Base-by-base conservation (phyloP, 129 eudicot species). In the Sambucus nigra region DNA sequence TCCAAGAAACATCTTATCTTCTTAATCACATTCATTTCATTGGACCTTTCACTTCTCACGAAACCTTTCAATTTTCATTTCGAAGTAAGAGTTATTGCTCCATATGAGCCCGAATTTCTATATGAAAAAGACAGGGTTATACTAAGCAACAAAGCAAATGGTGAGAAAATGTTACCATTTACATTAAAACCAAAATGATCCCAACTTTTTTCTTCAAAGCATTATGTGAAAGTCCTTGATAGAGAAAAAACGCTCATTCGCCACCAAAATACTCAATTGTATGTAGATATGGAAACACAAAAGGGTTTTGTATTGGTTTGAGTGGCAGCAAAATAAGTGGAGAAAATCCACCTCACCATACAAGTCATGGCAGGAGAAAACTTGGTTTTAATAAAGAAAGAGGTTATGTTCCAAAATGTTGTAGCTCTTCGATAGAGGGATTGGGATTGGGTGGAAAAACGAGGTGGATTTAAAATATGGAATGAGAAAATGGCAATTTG, bases 171-270 rank as follows among this genome's bases (percentile, higher is more conserved):
- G n/a, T n/a, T n/a, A n/a, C n/a, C n/a, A n/a, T n/a, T n/a, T n/a
- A n/a, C n/a, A n/a, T n/a, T n/a, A n/a, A n/a, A n/a, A n/a, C n/a
- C n/a, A n/a, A n/a, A n/a, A n/a, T n/a, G n/a, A n/a, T n/a, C n/a
- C n/a, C n/a, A n/a, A n/a, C n/a, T n/a, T n/a, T n/a, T n/a, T n/a
- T n/a, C n/a, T n/a, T n/a, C n/a, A n/a, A n/a, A n/a, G n/a, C n/a
- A n/a, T n/a, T n/a, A n/a, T n/a, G n/a, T n/a, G n/a, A n/a, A n/a
- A n/a, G n/a, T n/a, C n/a, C n/a, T n/a, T n/a, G n/a, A n/a, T n/a
- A n/a, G n/a, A n/a, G n/a, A n/a, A n/a, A n/a, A n/a, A 66, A 60
- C 73, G 79, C 59, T 67, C 44, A 51, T 50, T 47, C 61, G 67
- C 68, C 61, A 55, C 51, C 53, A 0, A 66, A 44, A n/a, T 39